Evolutionary conservation across 1,139 yeast genomes (phyloP), one percentile per base, ranked within the genome.

Genomic region (Scheffersomyces titani): DNA sequence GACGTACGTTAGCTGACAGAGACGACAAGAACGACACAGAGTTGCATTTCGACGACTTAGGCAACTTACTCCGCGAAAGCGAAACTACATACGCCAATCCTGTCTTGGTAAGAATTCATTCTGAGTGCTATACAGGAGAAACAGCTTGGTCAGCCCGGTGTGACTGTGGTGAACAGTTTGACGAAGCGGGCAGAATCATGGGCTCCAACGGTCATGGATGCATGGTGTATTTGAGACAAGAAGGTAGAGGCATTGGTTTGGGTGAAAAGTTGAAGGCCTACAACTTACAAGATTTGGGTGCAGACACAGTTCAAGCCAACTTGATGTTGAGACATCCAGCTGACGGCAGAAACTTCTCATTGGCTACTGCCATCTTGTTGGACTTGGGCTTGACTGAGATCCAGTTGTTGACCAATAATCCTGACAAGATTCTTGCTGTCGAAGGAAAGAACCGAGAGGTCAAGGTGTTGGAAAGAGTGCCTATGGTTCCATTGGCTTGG

Each of bases 71-170:
- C 44, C 65, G 78, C 44, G 80, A 80, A 21, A 61, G 70, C 16
- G 61, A 55, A 6, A 74, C 81, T 6, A 72, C 81, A 9, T 73
- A 63, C 63, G 75, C 51, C 78, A 90, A 61, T 67, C 92, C 71
- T 86, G 89, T 62, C 9, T 63, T 78, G 55, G 81, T 78, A 16
- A 83, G 99, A 60, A 92, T 96, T 63, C 99, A 96, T 70, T 90
- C 97, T 5, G 99, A 96, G 70, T 96, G 99, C 72, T 96, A 94
- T 75, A 96, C 99, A 0, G 99, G 99, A 6, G 99, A 96, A 71
- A 94, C 98, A 1, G 98, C 98, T 13, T 96, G 99, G 98, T 87
- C 96, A 58, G 98, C 99, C 2, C 83, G 99, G 55, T 96, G 99
- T 73, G 99, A 96, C 73, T 96, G 99, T 74, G 99, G 99, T 16